phyloP scores from a whole-genome alignment of 106 monocot genomes.

The Acanthochlamys bracteata region DNA sequence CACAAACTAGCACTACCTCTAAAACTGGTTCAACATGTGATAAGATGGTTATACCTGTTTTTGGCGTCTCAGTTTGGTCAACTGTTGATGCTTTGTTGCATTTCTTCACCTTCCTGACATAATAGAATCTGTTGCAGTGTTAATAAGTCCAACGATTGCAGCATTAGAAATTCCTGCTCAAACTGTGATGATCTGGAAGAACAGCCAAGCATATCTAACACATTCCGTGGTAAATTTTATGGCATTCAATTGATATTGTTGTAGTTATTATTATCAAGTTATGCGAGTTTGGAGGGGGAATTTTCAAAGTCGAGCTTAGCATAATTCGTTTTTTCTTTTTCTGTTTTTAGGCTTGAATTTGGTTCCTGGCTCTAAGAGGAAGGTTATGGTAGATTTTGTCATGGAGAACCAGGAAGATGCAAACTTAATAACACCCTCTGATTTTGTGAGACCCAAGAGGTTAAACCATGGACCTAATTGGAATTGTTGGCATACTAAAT shows the following conservation, averaged over 20 bases:
- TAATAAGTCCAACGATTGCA: constrained; percentile 18
- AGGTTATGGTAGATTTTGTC: constrained; percentile 16
- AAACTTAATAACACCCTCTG: not conserved
- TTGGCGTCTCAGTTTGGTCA: no score
- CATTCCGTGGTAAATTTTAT: constrained; percentile 28
- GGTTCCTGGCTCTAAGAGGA: constrained; percentile 65
- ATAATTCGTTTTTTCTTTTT: not conserved
- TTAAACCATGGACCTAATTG: constrained; percentile 7
- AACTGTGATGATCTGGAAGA: constrained; percentile 28
- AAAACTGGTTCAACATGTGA: no score
- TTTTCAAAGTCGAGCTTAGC: not conserved
- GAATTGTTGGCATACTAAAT: not conserved
- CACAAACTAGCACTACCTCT: no score
- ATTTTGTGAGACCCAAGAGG: constrained; percentile 21
- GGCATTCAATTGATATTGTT: no score
- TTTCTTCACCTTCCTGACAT: not conserved
- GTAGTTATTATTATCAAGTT: not conserved
- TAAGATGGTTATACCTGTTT: no score
- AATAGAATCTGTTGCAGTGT: constrained; percentile 16
- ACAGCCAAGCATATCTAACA: constrained; percentile 39
- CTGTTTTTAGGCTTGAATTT: constrained; percentile 39
- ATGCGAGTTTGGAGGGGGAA: no score
- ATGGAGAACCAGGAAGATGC: constrained; percentile 6
- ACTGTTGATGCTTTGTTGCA: not conserved
- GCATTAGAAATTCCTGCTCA: constrained; percentile 15